A percentile compares a stretch with the other conserved stretches of the same genome.
These are phyloP conservation scores for Nissolia schottii DNA, from an alignment of 306 rosid genomes.

Conservation along the genomic window DNA sequence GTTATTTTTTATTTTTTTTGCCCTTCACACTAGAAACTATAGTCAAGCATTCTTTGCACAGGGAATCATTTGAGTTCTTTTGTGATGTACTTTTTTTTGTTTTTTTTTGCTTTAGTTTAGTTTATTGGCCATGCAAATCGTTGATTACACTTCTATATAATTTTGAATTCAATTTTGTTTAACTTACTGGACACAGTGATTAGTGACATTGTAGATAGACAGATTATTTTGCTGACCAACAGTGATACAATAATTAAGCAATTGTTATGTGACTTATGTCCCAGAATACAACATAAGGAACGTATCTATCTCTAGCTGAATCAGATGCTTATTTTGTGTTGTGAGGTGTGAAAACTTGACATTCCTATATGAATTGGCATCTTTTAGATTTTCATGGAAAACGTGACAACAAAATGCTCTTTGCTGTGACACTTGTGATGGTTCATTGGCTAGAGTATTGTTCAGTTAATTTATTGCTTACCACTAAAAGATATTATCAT, in stretches of 20 bases:
- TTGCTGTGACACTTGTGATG: constrained; percentile 4
- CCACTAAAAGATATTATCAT: not conserved
- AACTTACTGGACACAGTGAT: not conserved
- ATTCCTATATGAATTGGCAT: not conserved
- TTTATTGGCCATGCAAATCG: constrained; percentile 36
- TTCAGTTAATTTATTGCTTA: not conserved
- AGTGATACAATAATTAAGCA: not conserved
- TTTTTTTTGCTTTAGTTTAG: constrained; percentile 32
- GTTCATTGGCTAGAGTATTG: not conserved
- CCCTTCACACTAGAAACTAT: constrained; percentile 41
- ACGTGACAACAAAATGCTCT: not conserved
- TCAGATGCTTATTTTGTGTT: not conserved
- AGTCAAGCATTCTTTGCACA: constrained; percentile 90
- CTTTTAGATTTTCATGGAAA: not conserved
- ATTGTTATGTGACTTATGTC: not conserved
- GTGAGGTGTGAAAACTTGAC: not conserved
- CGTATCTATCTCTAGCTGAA: not conserved
- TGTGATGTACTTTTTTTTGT: constrained; percentile 48
- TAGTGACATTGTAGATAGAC: constrained; percentile 16
- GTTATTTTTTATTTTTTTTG: constrained; percentile 24
- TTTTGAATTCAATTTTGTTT: constrained; percentile 32
- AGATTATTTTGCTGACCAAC: not conserved
- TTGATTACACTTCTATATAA: constrained; percentile 28
- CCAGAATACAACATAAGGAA: not conserved
- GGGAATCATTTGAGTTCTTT: constrained; percentile 47